Percentiles rank a stretch among this genome's conserved stretches.
Evolutionary conservation across 1,139 yeast species (phyloP).

Genomic region (Chernovozyma aurita): DNA sequence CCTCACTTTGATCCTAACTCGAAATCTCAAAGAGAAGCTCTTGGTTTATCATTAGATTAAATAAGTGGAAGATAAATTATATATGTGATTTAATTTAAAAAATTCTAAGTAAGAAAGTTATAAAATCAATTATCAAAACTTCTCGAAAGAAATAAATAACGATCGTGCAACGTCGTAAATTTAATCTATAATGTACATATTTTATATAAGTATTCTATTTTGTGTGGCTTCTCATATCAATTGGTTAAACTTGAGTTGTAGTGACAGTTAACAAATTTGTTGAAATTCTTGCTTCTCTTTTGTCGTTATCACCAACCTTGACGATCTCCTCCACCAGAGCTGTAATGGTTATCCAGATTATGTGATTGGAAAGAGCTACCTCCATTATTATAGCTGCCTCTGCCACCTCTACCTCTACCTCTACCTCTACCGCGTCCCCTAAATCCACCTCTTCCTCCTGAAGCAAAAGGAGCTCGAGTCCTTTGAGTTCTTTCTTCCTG

Average conservation of each 20-base stretch:
- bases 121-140: no score
- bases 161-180: no score
- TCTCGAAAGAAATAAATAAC: no score
- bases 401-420: conserved; percentile 24
- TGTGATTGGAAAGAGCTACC: background rate
- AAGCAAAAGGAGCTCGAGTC: conserved; percentile 17
- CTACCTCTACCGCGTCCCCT: conserved; percentile 21
- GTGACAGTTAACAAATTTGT: no score
- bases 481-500: conserved; percentile 28
- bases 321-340: conserved; percentile 9
- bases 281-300: no score
- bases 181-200: no score
- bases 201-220: no score
- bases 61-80: background rate
- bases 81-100: background rate
- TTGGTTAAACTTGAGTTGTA: no score
- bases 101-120: no score
- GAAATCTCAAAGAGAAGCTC: conserved; percentile 19
- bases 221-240: no score
- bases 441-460: conserved; percentile 24
- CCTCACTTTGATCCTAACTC: conserved; percentile 18
- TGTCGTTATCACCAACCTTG: no score
- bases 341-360: background rate
- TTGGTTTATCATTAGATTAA: conserved; percentile 12
- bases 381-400: conserved; percentile 11